Evolutionary conservation across 345 rosid species (phyloP), one percentile per base, ranked within the genome.

Genomic region (Dipteronia sinensis): DNA sequence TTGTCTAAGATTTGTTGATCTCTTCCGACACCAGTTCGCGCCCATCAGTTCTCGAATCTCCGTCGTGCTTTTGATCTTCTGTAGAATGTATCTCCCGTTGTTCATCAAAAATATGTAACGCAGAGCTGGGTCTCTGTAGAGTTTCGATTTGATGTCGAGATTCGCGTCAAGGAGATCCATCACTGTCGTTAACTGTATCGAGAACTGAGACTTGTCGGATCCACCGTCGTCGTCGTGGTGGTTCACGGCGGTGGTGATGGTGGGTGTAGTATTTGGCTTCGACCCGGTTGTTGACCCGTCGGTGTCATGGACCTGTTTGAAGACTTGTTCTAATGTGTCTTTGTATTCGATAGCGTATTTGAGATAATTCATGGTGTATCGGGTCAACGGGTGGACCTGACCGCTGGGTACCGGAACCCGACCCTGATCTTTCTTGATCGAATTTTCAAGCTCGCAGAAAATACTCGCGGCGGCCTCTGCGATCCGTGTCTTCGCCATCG

Each of bases 311-410:
- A 84, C 85, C 53, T 84, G 81, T 71, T 71, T 86, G 56, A 93
- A 95, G 25, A 93, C 91, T 82, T 89, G 89, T 70, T 92, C 92
- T 10, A 93, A 68, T 0, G 94, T 92, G 20, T 88, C 89, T 74
- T 85, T 90, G 77, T 93, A 93, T 74, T 92, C 98, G 20, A 95
- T 89, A 0, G 94, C 90, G 78, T 89, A 89, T 44, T 89, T 88
- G 11, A 95, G 86, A 61, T 95, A 95, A 72, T 92, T 95, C 97
- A 95, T 89, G n/a, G 97, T 90, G 89, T 90, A 95, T 31, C 98
- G 95, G 25, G 99, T 90, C 63, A 87, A 61, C 0, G 95, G 99
- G 38, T 95, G 99, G 19, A 95, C 96, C 0, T 95, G 91, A 0
- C 98, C 99, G 42, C 94, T 87, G 0, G 97, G 92, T 8, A 93